Base-by-base conservation (phyloP, 805 yeast genomes). In the Myxozyma mucilagina region DNA sequence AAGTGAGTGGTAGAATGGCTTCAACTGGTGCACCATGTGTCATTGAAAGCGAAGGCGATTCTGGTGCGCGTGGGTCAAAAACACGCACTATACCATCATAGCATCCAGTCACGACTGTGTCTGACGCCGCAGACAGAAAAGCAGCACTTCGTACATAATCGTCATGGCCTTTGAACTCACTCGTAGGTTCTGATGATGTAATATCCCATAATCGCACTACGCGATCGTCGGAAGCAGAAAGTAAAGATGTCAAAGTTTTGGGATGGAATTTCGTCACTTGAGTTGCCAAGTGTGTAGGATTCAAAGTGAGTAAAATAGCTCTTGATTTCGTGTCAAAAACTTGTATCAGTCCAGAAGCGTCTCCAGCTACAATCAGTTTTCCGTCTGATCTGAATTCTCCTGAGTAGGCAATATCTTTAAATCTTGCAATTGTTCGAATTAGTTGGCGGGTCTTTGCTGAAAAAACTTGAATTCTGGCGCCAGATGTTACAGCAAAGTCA, bases 361-460 rank as follows among this genome's bases (percentile, higher is more conserved):
- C 99, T 69, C 97, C 96, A 4, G 97, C 97, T 20, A 88, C 96
- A 34, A 94, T 74, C 49, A 94, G 80, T 72, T 90, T 89, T 57
- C 99, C 99, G 72, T 94, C 99, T 59, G 82, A 82, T 70, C 98
- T 82, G 74, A 86, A 93, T 73, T 91, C 96, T 49, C 97, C 98
- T 36, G 90, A 84, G 72, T 89, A 90, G 0, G 91, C 99, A 0
- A 92, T 86, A 70, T 93, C 98, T 72, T 89, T 91, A 76, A 94
- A 94, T 65, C 97, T 76, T 5, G 87, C 79, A 67, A 91, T 89
- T 0, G 97, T 91, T 75, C 90, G 90, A 43, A 84, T 79, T 3
- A 92, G 97, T 71, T 90, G 96, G 69, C 97, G 82, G 0, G 98
- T 94, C 73, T 90, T 90, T n/a, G 97, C 87, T 0, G 96, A 89